Evolutionary conservation across 164 flowering plant genomes (phyloP), one percentile per base, ranked within the genome.

Genomic region (Brasenia schreberi): DNA sequence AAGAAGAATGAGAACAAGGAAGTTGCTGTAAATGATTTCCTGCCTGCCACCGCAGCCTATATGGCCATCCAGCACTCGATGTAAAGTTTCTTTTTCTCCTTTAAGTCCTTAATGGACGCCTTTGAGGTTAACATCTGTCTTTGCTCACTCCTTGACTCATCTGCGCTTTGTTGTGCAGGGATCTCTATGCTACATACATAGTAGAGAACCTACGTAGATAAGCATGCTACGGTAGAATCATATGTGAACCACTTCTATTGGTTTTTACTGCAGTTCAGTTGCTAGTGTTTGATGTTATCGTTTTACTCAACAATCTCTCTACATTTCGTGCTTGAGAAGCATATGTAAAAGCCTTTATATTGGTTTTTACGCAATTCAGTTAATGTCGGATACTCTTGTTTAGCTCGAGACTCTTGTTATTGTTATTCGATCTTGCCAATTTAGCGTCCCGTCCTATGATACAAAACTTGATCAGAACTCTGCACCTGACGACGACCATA

Each of bases 1-100:
- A 85, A 85, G 83, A 85, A 85, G 77, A 85, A 84, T 44, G 86
- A 83, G 74, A 83, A 85, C 82, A 85, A 85, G 65, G 84, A 81
- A 75, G 87, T 85, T n/a, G 86, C 85, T 4, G 89, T 85, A 17
- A 42, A 85, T 23, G 85, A 80, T 0, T 83, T 85, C 73, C 61
- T 83, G 76, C 85, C 82, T 67, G 52, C 86, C 11, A 27, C 53
- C 3, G 70, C 76, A 71, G 85, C 86, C 52, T 66, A 65, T 56
- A 73, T 80, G 19, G 86, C 88, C 59, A 81, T 84, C 70, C 86
- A 81, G 67, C 72, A 81, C 72, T 84, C 88, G 62, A 81, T 84
- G 88, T 82, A 77, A 75, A 81, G 59, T 63, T 17, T 17, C 18
- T 58, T 18, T 58, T 63, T 69, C 19, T 12, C 39, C 39, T 33